Evolutionary conservation across 1,284 basidiomycete species (phyloP).

Genomic region (Cystobasidium pallidum): DNA sequence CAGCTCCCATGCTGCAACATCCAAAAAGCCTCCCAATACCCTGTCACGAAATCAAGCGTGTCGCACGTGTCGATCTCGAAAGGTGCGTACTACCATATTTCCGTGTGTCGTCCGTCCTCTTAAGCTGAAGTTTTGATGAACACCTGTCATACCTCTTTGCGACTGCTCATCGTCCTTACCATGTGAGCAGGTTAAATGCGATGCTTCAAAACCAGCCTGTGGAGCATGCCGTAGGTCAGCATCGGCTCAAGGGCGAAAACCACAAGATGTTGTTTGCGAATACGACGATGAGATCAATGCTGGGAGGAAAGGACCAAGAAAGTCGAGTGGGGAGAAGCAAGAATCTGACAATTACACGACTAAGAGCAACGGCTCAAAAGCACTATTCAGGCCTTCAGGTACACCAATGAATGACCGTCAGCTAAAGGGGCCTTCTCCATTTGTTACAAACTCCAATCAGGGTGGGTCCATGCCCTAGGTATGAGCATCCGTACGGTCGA

Average conservation of each 20-base stretch:
- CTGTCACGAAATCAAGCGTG: slow-evolving; percentile 39
- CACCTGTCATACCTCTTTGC: not conserved
- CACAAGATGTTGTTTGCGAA: slow-evolving; percentile 33
- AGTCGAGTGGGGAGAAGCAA: slow-evolving; percentile 12
- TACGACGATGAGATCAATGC: slow-evolving; percentile 30
- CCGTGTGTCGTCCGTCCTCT: too few species aligned
- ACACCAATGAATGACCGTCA: not conserved
- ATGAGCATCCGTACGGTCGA: too few species aligned
- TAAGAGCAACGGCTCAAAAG: slow-evolving; percentile 6
- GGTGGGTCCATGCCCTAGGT: not conserved
- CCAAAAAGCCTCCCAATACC: slow-evolving; percentile 16
- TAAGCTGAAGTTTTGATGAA: too few species aligned
- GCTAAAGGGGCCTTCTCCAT: not conserved
- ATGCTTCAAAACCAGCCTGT: slow-evolving; percentile 42
- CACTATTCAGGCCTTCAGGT: not conserved
- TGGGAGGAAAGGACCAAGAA: slow-evolving; percentile 3
- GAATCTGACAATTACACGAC: not conserved
- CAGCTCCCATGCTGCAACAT: not conserved
- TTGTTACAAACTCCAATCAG: not conserved
- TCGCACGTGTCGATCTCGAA: slow-evolving; percentile 38
- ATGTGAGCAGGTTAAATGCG: slow-evolving; percentile 33
- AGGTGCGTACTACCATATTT: slow-evolving; percentile 14
- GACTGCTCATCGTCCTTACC: not conserved
- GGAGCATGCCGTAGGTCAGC: slow-evolving; percentile 39
- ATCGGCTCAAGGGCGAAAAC: slow-evolving; percentile 18